Evolutionary conservation across 768 basidiomycete genomes (phyloP).

Genomic region (Pilatotrama ljubarskyi): DNA sequence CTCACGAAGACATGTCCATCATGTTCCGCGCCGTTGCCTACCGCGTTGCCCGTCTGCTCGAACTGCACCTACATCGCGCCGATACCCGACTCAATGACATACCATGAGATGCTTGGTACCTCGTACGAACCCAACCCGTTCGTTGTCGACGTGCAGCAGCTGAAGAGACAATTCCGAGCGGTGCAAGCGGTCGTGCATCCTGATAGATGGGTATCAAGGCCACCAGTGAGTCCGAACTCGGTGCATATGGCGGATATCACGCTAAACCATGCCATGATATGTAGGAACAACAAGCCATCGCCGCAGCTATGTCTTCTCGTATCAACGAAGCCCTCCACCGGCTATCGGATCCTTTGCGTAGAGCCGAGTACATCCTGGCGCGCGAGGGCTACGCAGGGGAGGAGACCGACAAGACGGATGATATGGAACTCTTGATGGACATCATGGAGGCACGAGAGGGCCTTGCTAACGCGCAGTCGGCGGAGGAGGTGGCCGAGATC

Average conservation of each 20-base stretch:
- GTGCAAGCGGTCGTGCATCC: conserved; percentile 84
- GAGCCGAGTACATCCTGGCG: conserved; percentile 80
- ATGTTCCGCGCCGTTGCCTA: conserved; percentile 60
- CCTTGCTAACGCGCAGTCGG: conserved; percentile 62
- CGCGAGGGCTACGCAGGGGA: conserved; percentile 55
- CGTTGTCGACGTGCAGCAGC: conserved; percentile 54
- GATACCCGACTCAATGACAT: conserved; percentile 53
- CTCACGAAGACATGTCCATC: conserved; percentile 48
- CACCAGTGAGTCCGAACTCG: conserved; percentile 36
- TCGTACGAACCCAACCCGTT: conserved; percentile 69
- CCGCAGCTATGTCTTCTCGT: conserved; percentile 66
- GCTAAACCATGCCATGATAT: neutral
- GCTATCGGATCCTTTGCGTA: conserved; percentile 67
- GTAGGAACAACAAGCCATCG: conserved; percentile 58
- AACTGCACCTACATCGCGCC: conserved; percentile 68
- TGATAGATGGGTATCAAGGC: conserved; percentile 66
- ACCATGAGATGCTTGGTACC: conserved; percentile 70
- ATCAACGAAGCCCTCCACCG: conserved; percentile 84
- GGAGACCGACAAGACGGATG: conserved; percentile 74
- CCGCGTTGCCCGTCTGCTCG: conserved; percentile 71
- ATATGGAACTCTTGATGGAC: conserved; percentile 68
- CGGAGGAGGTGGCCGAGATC: conserved; percentile 51
- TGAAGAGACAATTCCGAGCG: conserved; percentile 67
- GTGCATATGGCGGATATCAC: neutral
- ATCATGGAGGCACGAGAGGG: conserved; percentile 80